A percentile compares a stretch with the other conserved stretches of the same genome.
Evolutionary conservation across 345 rosid genomes (phyloP).

Genomic region (Eutrema heterophyllum): DNA sequence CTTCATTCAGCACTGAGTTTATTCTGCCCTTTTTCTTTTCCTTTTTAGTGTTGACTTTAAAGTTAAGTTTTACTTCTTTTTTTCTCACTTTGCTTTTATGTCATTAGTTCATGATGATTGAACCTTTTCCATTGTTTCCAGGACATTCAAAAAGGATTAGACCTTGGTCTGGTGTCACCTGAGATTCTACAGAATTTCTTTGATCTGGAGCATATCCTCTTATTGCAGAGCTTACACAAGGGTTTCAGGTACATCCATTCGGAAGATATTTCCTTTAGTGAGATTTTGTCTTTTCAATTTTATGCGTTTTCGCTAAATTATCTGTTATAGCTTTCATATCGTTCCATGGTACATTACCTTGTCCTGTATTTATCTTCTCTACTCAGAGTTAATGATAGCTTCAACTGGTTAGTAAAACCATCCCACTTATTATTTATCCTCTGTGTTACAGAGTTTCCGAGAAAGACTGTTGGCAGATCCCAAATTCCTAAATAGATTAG

Average conservation of each 20-base stretch:
- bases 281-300: background rate
- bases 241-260: slow-evolving; percentile 61
- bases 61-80: background rate
- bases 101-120: slow-evolving; percentile 2
- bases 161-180: slow-evolving; percentile 91
- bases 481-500: slow-evolving; percentile 81
- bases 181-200: slow-evolving; percentile 92
- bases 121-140: slow-evolving; percentile 30
- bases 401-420: background rate
- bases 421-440: background rate
- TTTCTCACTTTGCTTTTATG: background rate
- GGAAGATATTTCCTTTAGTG: background rate
- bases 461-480: slow-evolving; percentile 93
- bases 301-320: background rate
- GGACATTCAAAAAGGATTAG: slow-evolving; percentile 95
- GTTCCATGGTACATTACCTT: background rate
- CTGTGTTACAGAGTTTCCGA: slow-evolving; percentile 76
- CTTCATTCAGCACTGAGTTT: background rate
- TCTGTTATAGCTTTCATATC: background rate
- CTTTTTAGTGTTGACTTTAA: background rate
- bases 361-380: background rate
- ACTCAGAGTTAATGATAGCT: background rate
- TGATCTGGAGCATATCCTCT: slow-evolving; percentile 85
- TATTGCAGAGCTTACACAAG: slow-evolving; percentile 70
- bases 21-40: background rate